Evolutionary conservation across 129 eudicot genomes (phyloP), one percentile per base, ranked within the genome.

Genomic region (Escallonia herrerae): DNA sequence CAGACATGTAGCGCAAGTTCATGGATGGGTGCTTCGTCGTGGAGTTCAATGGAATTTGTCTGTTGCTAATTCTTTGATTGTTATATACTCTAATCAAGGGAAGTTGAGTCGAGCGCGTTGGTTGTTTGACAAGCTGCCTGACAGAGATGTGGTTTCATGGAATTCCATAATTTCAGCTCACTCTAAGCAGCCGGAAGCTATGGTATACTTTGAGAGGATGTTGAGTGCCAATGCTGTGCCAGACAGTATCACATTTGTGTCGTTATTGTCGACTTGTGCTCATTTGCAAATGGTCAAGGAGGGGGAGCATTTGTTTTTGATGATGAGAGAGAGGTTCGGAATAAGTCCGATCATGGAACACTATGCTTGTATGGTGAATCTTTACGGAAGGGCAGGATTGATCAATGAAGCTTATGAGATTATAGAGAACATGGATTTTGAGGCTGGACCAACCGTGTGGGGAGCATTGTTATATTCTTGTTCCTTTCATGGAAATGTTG

Each of bases 381-480:
- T 91, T 51, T 91, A 87, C 15, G 94, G 84, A 5, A 72, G 90
- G 71, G 86, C 83, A 37, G 90, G 95, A 53, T 59, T 85, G 74
- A 76, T 87, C 7, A 54, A 15, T 9, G 69, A 83, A 51, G 96
- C 90, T 39, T 66, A 78, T 65, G 81, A 84, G 41, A 79, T 85
- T 39, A 76, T 91, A 51, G 56, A 38, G 40, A 70, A 81, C 0
- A 84, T 91, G 93, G 73, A 76, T 53, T 69, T 65, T 46, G 83
- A 68, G 63, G 84, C 94, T 43, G 95, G 97, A 59, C 86, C 90
- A 40, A 87, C 94, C 0, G 94, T 87, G 13, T 91, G 95, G 97
- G 97, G 97, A 58, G 94, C 97, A 3, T 81, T 91, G 74, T 76
- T 89, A n/a, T 90, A 87, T 63, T 87, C 83, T 62, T 91, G 94